A percentile compares a stretch with the other conserved stretches of the same genome.
These are phyloP conservation scores for Trametes versicolor DNA, from an alignment of 1,284 basidiomycete species.

Conservation along the genomic window DNA sequence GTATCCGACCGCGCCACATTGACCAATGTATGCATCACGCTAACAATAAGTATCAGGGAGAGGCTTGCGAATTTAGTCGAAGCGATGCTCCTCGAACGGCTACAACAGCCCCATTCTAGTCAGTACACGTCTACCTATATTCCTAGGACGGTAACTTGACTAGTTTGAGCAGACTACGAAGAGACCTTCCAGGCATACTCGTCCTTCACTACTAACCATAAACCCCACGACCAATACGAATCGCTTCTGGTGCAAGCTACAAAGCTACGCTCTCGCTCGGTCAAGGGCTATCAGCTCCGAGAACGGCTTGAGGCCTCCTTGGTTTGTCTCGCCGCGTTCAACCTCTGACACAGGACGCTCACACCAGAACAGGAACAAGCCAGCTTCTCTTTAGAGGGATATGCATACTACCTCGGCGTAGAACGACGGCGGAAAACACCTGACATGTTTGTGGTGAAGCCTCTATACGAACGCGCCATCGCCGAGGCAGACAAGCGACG, in stretches of 20 bases:
- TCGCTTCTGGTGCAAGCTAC: constrained; percentile 78
- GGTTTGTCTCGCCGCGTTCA: constrained; percentile 48
- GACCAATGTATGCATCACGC: neutral
- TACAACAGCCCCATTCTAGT: constrained; percentile 79
- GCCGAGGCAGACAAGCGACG: constrained; percentile 70
- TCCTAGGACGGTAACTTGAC: neutral
- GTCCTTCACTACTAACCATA: constrained; percentile 83
- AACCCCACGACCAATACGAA: constrained; percentile 82
- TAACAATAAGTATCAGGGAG: constrained; percentile 36
- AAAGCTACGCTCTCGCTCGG: constrained; percentile 67
- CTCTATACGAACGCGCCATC: constrained; percentile 83
- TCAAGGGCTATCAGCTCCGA: constrained; percentile 68
- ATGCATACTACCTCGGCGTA: constrained; percentile 68
- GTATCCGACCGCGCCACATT: constrained; percentile 45
- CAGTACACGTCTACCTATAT: constrained; percentile 31
- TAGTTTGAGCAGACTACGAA: constrained; percentile 62
- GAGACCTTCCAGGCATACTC: constrained; percentile 88
- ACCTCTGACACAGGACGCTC: constrained; percentile 7
- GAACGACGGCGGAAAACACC: constrained; percentile 74
- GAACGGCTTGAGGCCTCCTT: constrained; percentile 69
- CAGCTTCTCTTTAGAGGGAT: constrained; percentile 64
- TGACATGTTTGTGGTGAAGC: constrained; percentile 66
- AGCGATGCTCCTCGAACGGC: constrained; percentile 61
- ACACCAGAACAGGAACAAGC: constrained; percentile 50
- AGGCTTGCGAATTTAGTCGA: constrained; percentile 57